Evolutionary conservation across 139 green algal genomes (phyloP), one percentile per base, ranked within the genome.

Genomic region (Chlorella ohadii): DNA sequence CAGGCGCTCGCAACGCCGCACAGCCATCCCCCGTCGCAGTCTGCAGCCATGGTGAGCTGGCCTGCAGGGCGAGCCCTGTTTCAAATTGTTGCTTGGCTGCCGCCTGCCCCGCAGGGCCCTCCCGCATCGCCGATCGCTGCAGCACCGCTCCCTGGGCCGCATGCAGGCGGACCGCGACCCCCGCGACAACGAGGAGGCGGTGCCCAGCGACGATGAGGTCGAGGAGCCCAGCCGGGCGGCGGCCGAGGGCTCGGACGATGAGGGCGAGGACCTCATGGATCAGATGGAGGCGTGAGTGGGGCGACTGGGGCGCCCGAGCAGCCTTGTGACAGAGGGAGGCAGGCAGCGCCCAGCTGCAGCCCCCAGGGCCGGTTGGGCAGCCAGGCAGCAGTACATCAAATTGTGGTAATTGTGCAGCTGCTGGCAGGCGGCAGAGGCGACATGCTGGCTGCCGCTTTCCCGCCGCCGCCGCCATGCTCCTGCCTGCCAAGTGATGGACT

Each of bases 211-310:
- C n/a, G 31, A 44, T 15, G 73, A 89, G 11, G 76, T 67, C 17
- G 86, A 87, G 76, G 86, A 88, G 67, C 76, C 77, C 41, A 71
- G 47, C 36, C 76, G 71, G 22, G 13, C 59, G n/a, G 41, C 44
- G 4, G 27, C 25, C 36, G 86, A 75, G 66, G 86, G 66, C 34
- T 86, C 75, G 22, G 86, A 90, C 17, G 86, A 86, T 23, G 95
- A 98, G 63, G 96, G 96, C 2, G 96, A 98, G 87, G 96, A 98
- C 82, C 89, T 98, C 11, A 82, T 98, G 83, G 91, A 99, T 27
- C 93, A 94, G 71, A 94, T 96, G 86, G 89, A 93, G 61, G 82
- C 92, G 95, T 98, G 72, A 79, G 88, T 79, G 22, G n/a, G n/a
- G 31, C 64, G 23, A 39, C 25, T 13, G 68, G 68, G 17, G 68